A percentile compares a stretch with the other conserved stretches of the same genome.
These are phyloP conservation scores for Shiraia bambusicola DNA, from an alignment of 2,329 filamentous ascomycete species.

Conservation along the genomic window DNA sequence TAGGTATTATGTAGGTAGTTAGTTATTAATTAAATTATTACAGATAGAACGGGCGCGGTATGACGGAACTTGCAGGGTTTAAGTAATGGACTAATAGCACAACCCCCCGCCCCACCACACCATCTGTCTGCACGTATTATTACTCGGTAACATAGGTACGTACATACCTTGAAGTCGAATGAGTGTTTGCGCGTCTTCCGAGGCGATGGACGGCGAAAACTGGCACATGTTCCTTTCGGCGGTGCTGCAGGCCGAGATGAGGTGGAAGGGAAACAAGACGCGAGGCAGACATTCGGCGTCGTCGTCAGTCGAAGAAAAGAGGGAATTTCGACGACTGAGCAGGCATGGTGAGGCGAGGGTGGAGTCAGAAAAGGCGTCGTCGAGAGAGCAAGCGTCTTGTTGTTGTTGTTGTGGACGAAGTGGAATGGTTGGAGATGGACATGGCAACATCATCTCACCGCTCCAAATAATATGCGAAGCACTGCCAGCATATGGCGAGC, in stretches of 20 bases:
- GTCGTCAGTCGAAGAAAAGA: conserved; percentile 5
- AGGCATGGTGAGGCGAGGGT: conserved; percentile 9
- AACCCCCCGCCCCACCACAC: neutral
- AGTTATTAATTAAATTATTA: too few relatives aligned
- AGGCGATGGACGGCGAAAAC: conserved; percentile 30
- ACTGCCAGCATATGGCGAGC: conserved; percentile 9
- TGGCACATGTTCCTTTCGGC: conserved; percentile 33
- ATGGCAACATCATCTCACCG: conserved; percentile 6
- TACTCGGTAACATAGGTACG: too few relatives aligned
- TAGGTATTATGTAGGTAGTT: too few relatives aligned
- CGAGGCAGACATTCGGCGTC: neutral
- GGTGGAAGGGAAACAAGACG: conserved; percentile 24
- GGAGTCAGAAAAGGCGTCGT: conserved; percentile 19
- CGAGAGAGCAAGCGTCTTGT: conserved; percentile 13
- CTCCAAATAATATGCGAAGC: too few relatives aligned
- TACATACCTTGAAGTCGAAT: conserved; percentile 20
- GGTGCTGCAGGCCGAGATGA: conserved; percentile 32
- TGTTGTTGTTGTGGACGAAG: too few relatives aligned
- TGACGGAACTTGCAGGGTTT: conserved; percentile 27
- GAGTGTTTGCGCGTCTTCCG: conserved; percentile 18
- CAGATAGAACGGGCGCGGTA: conserved; percentile 12
- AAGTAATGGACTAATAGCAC: too few relatives aligned
- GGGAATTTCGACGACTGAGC: neutral
- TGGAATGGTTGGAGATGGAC: neutral
- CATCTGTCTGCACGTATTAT: too few relatives aligned